Evolutionary conservation across 805 yeast genomes (phyloP).

Genomic region (Saturnispora saitoi): DNA sequence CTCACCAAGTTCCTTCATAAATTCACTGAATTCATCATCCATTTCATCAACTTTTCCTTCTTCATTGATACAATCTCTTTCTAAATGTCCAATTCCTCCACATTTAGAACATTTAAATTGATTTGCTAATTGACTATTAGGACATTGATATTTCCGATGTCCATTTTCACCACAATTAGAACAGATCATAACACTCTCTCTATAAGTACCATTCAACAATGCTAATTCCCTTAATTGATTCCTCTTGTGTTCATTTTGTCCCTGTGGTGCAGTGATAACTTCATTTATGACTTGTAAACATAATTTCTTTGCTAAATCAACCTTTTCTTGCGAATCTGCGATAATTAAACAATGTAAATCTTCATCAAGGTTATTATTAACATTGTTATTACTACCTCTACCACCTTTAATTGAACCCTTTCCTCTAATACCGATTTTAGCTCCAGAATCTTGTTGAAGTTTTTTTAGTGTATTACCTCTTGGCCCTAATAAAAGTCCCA

Average conservation of each 20-base stretch:
- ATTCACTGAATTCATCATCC: slow-evolving; percentile 41
- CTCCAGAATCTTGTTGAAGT: slow-evolving; percentile 79
- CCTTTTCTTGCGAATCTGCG: slow-evolving; percentile 71
- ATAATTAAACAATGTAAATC: slow-evolving; percentile 83
- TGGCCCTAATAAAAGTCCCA: slow-evolving; percentile 88
- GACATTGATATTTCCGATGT: slow-evolving; percentile 61
- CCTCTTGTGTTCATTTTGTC: slow-evolving; percentile 85
- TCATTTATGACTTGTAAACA: slow-evolving; percentile 71
- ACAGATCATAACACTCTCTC: slow-evolving; percentile 63
- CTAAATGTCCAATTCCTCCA: slow-evolving; percentile 79
- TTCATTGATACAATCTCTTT: slow-evolving; percentile 65
- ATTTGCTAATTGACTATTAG: slow-evolving; percentile 41
- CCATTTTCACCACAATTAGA: slow-evolving; percentile 58
- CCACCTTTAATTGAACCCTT: slow-evolving; percentile 96
- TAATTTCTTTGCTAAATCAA: slow-evolving; percentile 63
- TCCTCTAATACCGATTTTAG: slow-evolving; percentile 85
- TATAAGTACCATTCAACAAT: slow-evolving; percentile 83
- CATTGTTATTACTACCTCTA: slow-evolving; percentile 34
- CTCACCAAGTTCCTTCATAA: slow-evolving; percentile 42
- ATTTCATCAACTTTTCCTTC: slow-evolving; percentile 22
- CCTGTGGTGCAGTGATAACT: slow-evolving; percentile 85
- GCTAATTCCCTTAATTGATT: slow-evolving; percentile 91
- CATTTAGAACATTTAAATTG: slow-evolving; percentile 66
- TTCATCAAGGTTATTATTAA: slow-evolving; percentile 55
- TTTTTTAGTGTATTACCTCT: slow-evolving; percentile 84